Evolutionary conservation across 73 alveolate genomes (phyloP), one percentile per base, ranked within the genome.

Genomic region (Paramecium bursaria): DNA sequence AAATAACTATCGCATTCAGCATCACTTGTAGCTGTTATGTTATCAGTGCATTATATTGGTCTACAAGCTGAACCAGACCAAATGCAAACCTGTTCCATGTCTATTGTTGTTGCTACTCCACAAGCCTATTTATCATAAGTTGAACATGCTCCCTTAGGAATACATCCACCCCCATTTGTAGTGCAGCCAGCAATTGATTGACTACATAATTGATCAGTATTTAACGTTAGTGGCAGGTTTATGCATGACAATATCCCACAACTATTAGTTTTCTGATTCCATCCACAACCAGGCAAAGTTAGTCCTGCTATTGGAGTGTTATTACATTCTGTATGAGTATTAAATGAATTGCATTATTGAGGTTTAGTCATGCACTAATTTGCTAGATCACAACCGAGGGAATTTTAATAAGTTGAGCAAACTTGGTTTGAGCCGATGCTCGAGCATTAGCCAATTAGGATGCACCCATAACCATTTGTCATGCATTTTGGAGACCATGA

Each of bases 391-490:
- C n/a, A n/a, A n/a, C n/a, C n/a, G n/a, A n/a, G n/a, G n/a, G n/a
- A n/a, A n/a, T n/a, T 6, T 14, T 55, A 0, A 4, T 67, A 39
- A 67, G 50, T 42, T 67, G 19, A 31, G 44, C 82, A 67, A 15
- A 57, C 82, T 4, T 67, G 33, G 33, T 67, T 33, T 21, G 82
- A 39, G 26, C 21, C 10, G 11, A 67, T 47, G 44, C 44, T 47
- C 19, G 33, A 42, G 44, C 82, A 67, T 35, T 11, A 7, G 0
- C 33, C 55, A 67, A 3, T 21, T 0, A 22, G 1, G 14, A 33
- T 35, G 44, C 82, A 67, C 17, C 82, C 82, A 67, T 25, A 42
- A 1, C 82, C 82, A 67, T 39, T 67, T 0, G 82, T 67, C 0
- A 67, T 57, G 21, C 82, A 67, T 35, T 57, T 57, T 35, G 22